Percentiles rank a stretch among this genome's conserved stretches.
Evolutionary conservation across 2,329 filamentous ascomycete species (phyloP).

Genomic region (Colletotrichum gigasporum): DNA sequence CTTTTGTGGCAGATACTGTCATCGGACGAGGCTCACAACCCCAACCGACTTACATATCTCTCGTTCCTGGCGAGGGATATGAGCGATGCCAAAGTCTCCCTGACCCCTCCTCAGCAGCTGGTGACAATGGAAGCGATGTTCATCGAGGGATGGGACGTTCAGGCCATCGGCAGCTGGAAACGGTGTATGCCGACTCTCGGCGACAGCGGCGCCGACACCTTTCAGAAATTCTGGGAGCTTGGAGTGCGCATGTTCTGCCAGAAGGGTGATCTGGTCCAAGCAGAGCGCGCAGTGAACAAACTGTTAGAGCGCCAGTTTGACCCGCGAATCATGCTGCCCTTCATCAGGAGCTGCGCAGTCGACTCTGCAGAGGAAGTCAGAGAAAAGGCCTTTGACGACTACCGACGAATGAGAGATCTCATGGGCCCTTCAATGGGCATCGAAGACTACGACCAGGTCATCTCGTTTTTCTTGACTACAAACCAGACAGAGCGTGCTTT

Average conservation of each 20-base stretch:
- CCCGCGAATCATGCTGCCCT: conserved; percentile 68
- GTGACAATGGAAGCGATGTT: conserved; percentile 76
- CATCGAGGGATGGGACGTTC: conserved; percentile 65
- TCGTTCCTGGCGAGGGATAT: conserved; percentile 73
- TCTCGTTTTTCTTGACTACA: conserved; percentile 74
- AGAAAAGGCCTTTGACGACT: conserved; percentile 72
- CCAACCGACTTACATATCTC: conserved; percentile 68
- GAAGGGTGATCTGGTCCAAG: conserved; percentile 65
- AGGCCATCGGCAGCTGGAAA: conserved; percentile 73
- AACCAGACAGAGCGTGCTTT: conserved; percentile 74
- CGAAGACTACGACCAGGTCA: conserved; percentile 79
- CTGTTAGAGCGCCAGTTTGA: conserved; percentile 61
- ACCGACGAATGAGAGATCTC: conserved; percentile 69
- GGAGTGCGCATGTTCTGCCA: conserved; percentile 73
- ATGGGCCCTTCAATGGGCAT: conserved; percentile 71
- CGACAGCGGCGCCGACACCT: conserved; percentile 52
- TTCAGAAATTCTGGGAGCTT: conserved; percentile 68
- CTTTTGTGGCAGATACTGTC: conserved; percentile 72
- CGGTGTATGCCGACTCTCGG: conserved; percentile 64
- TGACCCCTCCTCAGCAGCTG: conserved; percentile 68
- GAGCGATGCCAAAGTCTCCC: conserved; percentile 62
- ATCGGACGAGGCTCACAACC: conserved; percentile 57
- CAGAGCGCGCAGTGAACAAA: conserved; percentile 63
- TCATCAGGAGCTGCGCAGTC: conserved; percentile 75
- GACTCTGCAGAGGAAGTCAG: conserved; percentile 55